These are phyloP conservation scores for Musa troglodytarum DNA, from an alignment of 176 grass and related monocot species.

Conservation along the genomic window DNA sequence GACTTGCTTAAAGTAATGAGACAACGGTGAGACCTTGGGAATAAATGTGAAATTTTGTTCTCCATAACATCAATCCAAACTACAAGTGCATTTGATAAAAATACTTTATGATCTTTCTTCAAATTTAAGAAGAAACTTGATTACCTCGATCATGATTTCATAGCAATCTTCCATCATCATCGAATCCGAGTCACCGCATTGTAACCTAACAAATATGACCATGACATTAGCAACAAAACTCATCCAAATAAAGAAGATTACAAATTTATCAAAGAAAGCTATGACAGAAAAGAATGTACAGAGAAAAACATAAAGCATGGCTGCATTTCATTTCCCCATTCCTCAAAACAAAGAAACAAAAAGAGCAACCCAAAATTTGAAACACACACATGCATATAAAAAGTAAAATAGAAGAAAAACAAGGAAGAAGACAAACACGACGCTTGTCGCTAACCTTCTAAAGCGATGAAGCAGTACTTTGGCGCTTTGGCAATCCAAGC, in stretches of 20 bases:
- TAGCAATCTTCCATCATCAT: constrained; percentile 47
- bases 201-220: constrained; percentile 45
- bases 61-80: neutral
- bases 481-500: constrained; percentile 88
- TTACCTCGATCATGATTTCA: constrained; percentile 33
- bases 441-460: constrained; percentile 69
- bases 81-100: neutral
- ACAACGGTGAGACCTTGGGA: too few relatives aligned
- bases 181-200: constrained; percentile 96
- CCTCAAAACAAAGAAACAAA: too few relatives aligned
- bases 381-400: too few relatives aligned
- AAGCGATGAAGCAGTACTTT: constrained; percentile 58
- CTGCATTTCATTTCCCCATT: neutral
- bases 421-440: constrained; percentile 39
- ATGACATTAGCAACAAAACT: neutral
- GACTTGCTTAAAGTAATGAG: too few relatives aligned
- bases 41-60: too few relatives aligned
- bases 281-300: neutral
- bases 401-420: neutral
- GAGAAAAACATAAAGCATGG: neutral
- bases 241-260: neutral
- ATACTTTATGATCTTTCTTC: neutral
- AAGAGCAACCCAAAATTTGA: too few relatives aligned
- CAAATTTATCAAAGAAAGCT: neutral
- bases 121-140: neutral